Conservation (phyloP, 2,329 filamentous ascomycete species). For the Trichophyton benhamiae region DNA sequence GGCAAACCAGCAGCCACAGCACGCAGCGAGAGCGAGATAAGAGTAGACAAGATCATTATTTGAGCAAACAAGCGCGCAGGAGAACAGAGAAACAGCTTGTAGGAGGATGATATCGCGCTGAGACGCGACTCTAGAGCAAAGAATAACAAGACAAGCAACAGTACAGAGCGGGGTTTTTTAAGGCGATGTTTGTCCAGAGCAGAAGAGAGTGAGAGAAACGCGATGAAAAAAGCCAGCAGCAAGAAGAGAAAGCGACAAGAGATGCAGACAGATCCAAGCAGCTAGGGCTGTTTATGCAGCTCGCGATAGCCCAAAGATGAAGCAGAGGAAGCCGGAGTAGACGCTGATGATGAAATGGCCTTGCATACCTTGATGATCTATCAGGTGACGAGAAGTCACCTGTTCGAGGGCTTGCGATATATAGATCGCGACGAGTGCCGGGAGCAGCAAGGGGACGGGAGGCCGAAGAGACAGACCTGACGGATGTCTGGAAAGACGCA, state of each 20-base stretch:
- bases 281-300: not conserved
- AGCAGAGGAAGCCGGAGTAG: not conserved
- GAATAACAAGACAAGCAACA: not conserved
- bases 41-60: not conserved
- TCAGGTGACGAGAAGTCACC: slow-evolving; percentile 16
- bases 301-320: not conserved
- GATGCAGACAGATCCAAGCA: not conserved
- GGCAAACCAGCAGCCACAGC: not conserved
- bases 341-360: slow-evolving; percentile 6
- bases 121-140: not conserved
- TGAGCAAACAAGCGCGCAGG: not conserved
- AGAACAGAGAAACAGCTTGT: not conserved
- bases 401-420: slow-evolving; percentile 13
- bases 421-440: slow-evolving; percentile 11
- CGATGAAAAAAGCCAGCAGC: not conserved
- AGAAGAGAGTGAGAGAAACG: not conserved
- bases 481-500: not conserved
- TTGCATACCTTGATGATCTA: slow-evolving; percentile 13
- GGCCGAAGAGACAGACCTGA: not conserved
- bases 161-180: slow-evolving; percentile 2
- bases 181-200: not conserved
- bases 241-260: not conserved
- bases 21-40: not conserved
- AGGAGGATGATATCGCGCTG: not conserved
- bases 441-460: not conserved